Evolutionary conservation across 2,329 filamentous ascomycete genomes (phyloP).

Genomic region (Arthroderma uncinatum): DNA sequence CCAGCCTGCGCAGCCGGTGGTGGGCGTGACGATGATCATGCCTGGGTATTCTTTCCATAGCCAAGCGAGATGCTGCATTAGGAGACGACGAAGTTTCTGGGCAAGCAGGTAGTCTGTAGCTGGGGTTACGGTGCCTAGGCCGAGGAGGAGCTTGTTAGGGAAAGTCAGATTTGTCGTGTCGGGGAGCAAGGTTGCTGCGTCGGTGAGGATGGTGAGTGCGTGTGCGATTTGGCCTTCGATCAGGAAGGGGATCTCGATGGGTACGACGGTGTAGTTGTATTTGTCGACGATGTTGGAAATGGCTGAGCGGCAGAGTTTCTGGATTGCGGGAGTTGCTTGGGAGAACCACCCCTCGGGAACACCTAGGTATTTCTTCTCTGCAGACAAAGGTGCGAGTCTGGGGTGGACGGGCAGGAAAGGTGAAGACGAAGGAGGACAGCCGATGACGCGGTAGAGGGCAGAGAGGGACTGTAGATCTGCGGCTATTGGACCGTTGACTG

Average conservation of each 20-base stretch:
- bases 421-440: slow-evolving; percentile 51
- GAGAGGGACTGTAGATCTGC: slow-evolving; percentile 60
- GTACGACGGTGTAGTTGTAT: slow-evolving; percentile 28
- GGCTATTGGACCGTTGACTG: slow-evolving; percentile 59
- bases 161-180: slow-evolving; percentile 24
- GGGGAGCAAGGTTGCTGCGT: slow-evolving; percentile 41
- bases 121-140: slow-evolving; percentile 48
- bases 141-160: slow-evolving; percentile 48
- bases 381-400: slow-evolving; percentile 30
- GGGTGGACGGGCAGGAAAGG: slow-evolving; percentile 39
- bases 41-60: slow-evolving; percentile 58
- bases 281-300: slow-evolving; percentile 38
- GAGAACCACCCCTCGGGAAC: slow-evolving; percentile 55
- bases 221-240: slow-evolving; percentile 60
- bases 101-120: slow-evolving; percentile 57
- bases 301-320: slow-evolving; percentile 46
- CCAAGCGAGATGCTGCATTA: slow-evolving; percentile 62
- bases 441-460: slow-evolving; percentile 63
- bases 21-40: slow-evolving; percentile 63
- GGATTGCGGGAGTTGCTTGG: slow-evolving; percentile 50
- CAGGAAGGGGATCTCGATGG: slow-evolving; percentile 42
- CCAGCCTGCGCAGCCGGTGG: slow-evolving; percentile 61
- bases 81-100: slow-evolving; percentile 55
- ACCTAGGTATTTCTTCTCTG: slow-evolving; percentile 50
- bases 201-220: slow-evolving; percentile 59